Evolutionary conservation across 208 protist genomes (phyloP).

Genomic region (Novymonas esmeraldas): DNA sequence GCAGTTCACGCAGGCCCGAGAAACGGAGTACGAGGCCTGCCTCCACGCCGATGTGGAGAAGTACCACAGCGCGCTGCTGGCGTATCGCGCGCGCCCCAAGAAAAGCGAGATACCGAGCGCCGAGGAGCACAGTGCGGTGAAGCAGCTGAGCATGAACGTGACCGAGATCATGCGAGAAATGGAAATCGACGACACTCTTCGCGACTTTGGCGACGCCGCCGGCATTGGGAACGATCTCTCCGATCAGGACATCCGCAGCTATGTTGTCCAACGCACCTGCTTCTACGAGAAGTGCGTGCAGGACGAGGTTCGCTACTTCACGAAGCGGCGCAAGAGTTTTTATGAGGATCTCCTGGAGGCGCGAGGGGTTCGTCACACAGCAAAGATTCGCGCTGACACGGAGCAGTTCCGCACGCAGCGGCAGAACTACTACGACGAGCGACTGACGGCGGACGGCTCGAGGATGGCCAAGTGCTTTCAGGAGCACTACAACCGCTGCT

Average conservation of each 20-base stretch:
- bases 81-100: slow-evolving; percentile 26
- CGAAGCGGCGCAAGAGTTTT: slow-evolving; percentile 35
- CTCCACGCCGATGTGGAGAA: slow-evolving; percentile 40
- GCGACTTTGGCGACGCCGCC: slow-evolving; percentile 36
- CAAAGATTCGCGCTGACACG: slow-evolving; percentile 48
- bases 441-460: slow-evolving; percentile 30
- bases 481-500: slow-evolving; percentile 60
- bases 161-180: slow-evolving; percentile 24
- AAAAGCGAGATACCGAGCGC: neutral
- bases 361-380: slow-evolving; percentile 41
- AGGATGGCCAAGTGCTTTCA: slow-evolving; percentile 52
- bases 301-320: slow-evolving; percentile 45
- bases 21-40: slow-evolving; percentile 41
- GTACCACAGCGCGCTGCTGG: slow-evolving; percentile 43
- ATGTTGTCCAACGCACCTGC: slow-evolving; percentile 42
- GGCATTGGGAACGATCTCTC: slow-evolving; percentile 43
- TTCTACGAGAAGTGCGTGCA: slow-evolving; percentile 55
- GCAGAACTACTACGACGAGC: slow-evolving; percentile 40
- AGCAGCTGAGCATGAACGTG: slow-evolving; percentile 35
- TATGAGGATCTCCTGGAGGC: slow-evolving; percentile 60
- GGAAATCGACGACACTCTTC: slow-evolving; percentile 30
- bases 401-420: slow-evolving; percentile 39
- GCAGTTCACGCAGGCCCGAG: slow-evolving; percentile 36
- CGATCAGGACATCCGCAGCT: slow-evolving; percentile 45
- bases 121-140: slow-evolving; percentile 10